Percentiles rank a stretch among this genome's conserved stretches.
phyloP scores from a whole-genome alignment of 2,329 filamentous ascomycete species.

The Claviceps capensis region DNA sequence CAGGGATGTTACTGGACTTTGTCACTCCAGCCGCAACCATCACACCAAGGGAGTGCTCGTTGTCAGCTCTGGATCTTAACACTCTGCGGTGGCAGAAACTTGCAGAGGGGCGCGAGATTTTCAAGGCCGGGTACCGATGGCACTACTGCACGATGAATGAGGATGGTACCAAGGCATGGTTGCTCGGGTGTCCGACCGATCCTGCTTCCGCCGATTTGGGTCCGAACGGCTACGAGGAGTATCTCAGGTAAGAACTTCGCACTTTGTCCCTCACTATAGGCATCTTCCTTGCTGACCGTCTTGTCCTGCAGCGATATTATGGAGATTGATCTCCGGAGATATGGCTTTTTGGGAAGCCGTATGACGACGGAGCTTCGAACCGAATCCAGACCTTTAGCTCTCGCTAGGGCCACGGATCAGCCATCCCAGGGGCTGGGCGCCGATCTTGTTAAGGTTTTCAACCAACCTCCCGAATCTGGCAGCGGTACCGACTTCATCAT shows the following conservation, averaged over 20 bases:
- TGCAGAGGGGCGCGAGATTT: constrained; percentile 87
- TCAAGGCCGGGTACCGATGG: constrained; percentile 86
- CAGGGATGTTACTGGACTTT: constrained; percentile 84
- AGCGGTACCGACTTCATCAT: constrained; percentile 85
- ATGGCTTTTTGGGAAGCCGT: constrained; percentile 78
- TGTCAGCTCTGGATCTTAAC: constrained; percentile 78
- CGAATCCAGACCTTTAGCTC: constrained; percentile 35
- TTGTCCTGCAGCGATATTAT: constrained; percentile 58
- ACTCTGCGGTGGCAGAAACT: constrained; percentile 88
- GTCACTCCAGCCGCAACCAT: constrained; percentile 85
- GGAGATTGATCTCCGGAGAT: constrained; percentile 81
- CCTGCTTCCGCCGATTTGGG: constrained; percentile 49
- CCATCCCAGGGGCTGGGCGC: constrained; percentile 60
- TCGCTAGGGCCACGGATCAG: constrained; percentile 33
- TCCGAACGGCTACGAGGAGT: constrained; percentile 68
- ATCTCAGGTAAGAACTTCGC: constrained; percentile 43
- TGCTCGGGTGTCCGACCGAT: constrained; percentile 83
- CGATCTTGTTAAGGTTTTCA: constrained; percentile 78
- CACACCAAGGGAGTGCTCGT: constrained; percentile 71
- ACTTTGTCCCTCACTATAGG: too few relatives aligned
- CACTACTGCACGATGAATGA: constrained; percentile 96
- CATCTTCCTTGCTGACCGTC: neutral
- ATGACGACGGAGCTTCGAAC: constrained; percentile 40
- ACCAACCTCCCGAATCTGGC: constrained; percentile 68
- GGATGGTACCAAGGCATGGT: constrained; percentile 90